Conservation (phyloP, 1,284 basidiomycete genomes). For the Ganoderma leucocontextum region DNA sequence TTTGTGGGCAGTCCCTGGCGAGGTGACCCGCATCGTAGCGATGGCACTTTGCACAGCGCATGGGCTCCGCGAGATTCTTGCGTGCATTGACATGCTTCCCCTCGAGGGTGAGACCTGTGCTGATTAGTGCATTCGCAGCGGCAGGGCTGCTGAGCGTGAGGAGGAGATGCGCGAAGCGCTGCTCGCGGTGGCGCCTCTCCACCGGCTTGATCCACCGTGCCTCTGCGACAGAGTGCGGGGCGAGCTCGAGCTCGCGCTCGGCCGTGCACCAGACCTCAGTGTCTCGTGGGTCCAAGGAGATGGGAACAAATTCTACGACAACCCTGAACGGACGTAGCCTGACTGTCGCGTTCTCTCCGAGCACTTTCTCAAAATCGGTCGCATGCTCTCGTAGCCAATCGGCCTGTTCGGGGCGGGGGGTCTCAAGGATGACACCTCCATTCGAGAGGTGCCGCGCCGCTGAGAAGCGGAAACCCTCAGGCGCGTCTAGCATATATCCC, state of each 20-base stretch:
- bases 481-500: neutral
- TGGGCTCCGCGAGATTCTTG: slow-evolving; percentile 17
- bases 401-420: neutral
- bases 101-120: slow-evolving; percentile 16
- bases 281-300: neutral
- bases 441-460: neutral
- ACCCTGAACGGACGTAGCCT: neutral
- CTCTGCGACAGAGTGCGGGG: neutral
- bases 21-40: slow-evolving; percentile 34
- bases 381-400: neutral
- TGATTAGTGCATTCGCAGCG: slow-evolving; percentile 24
- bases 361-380: neutral
- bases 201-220: neutral
- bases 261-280: neutral
- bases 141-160: neutral
- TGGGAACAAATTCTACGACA: neutral
- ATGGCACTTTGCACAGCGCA: slow-evolving; percentile 43
- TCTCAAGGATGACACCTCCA: neutral
- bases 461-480: neutral
- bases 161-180: slow-evolving; percentile 6
- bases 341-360: neutral
- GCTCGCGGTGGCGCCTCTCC: neutral
- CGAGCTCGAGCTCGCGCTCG: neutral
- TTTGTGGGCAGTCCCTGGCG: slow-evolving; percentile 34
- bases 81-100: neutral